Evolutionary conservation across 257 asterid genomes (phyloP).

Genomic region (Solanum appendiculatum): DNA sequence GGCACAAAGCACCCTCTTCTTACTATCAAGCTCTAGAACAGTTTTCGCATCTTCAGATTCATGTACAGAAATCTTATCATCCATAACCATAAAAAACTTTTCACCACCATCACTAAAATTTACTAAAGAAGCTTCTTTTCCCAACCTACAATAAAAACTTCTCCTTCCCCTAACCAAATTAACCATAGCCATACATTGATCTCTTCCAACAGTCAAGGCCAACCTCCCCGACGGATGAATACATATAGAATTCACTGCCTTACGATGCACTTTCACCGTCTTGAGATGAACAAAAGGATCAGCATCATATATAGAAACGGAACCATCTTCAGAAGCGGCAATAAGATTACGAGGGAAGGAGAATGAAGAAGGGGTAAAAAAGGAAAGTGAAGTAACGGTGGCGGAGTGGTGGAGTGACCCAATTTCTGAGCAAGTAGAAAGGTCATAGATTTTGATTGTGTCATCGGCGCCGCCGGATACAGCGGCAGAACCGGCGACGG

Average conservation of each 20-base stretch:
- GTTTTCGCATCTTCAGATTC: constrained; percentile 72
- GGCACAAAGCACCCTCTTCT: constrained; percentile 67
- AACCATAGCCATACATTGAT: constrained; percentile 75
- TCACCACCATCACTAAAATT: constrained; percentile 51
- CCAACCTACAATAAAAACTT: constrained; percentile 63
- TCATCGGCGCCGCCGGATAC: constrained; percentile 93
- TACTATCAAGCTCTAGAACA: constrained; percentile 40
- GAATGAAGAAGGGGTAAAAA: constrained; percentile 55
- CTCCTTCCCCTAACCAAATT: constrained; percentile 83
- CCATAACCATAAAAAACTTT: constrained; percentile 54
- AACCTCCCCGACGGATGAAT: constrained; percentile 84
- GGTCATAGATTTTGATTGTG: constrained; percentile 90
- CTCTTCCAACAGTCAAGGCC: constrained; percentile 76
- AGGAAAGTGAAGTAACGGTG: constrained; percentile 65
- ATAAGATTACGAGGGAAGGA: constrained; percentile 73
- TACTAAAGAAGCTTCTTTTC: constrained; percentile 65
- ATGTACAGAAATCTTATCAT: constrained; percentile 60
- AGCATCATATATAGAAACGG: constrained; percentile 63
- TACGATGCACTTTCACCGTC: constrained; percentile 55
- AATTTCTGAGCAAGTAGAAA: constrained; percentile 63
- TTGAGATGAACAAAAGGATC: constrained; percentile 89
- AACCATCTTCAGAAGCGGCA: constrained; percentile 64
- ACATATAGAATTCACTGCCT: constrained; percentile 51
- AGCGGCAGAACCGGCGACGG: constrained; percentile 73
- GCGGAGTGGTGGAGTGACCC: constrained; percentile 73